A percentile compares a stretch with the other conserved stretches of the same genome.
Evolutionary conservation across 139 green algal species (phyloP).

Genomic region (Yamagishiella unicocca): DNA sequence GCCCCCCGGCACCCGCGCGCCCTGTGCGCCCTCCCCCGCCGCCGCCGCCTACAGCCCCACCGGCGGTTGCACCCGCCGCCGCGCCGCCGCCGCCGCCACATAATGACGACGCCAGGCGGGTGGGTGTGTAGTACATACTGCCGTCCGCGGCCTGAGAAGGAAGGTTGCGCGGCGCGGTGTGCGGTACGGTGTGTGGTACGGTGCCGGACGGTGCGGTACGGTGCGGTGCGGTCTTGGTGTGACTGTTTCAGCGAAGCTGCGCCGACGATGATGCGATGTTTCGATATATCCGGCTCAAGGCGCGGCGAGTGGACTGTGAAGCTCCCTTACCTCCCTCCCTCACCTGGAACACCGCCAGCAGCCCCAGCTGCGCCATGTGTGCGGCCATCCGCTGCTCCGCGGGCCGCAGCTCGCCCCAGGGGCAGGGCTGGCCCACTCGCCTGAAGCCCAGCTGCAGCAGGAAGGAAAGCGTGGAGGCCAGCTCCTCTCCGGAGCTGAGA

Average conservation of each 20-base stretch:
- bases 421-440: slow-evolving; percentile 66
- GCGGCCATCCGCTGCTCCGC: slow-evolving; percentile 67
- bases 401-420: slow-evolving; percentile 50
- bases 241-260: too few species aligned
- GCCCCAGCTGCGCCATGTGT: slow-evolving; percentile 85
- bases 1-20: background rate
- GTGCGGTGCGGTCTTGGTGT: too few species aligned
- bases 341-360: slow-evolving; percentile 65
- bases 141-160: background rate
- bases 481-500: slow-evolving; percentile 26
- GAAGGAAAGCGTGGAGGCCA: slow-evolving; percentile 78
- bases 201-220: too few species aligned
- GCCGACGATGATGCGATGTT: too few species aligned
- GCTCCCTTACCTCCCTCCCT: background rate
- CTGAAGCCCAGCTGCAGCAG: slow-evolving; percentile 91
- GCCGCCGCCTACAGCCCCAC: background rate
- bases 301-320: too few species aligned
- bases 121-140: slow-evolving; percentile 73
- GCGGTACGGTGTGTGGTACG: too few species aligned
- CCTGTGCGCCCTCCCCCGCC: background rate
- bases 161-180: background rate
- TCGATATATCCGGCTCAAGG: too few species aligned
- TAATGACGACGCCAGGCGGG: slow-evolving; percentile 74
- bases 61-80: background rate
- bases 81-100: slow-evolving; percentile 49